Percentiles rank a stretch among this genome's conserved stretches.
Conservation (phyloP, 148 eudicot species). For the Chenopodium suecicum region DNA sequence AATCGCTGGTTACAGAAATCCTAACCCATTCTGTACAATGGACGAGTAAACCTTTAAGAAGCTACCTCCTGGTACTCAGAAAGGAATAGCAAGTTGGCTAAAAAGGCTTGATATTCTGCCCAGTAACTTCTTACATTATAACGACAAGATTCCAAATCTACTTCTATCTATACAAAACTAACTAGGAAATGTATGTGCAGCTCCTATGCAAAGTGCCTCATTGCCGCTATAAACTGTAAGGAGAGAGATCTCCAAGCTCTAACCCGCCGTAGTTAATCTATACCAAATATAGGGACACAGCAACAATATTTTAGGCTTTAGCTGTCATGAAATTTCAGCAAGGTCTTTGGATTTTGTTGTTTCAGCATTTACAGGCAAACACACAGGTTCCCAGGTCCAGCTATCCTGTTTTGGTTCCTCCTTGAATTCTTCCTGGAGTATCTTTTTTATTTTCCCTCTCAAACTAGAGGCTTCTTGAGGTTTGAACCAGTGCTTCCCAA, state of each 20-base stretch:
- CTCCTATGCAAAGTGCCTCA: slow-evolving; percentile 12
- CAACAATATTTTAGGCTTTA: not conserved
- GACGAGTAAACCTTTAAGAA: not conserved
- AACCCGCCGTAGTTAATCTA: not conserved
- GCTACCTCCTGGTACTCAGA: not conserved
- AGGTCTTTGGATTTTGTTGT: slow-evolving; percentile 19
- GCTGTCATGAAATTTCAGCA: slow-evolving; percentile 19
- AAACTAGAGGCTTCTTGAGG: slow-evolving; percentile 80
- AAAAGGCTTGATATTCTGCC: slow-evolving; percentile 1
- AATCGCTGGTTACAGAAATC: slow-evolving; percentile 5
- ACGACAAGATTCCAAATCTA: slow-evolving; percentile 2
- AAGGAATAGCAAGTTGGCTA: slow-evolving; percentile 8
- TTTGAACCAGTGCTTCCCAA: slow-evolving; percentile 72
- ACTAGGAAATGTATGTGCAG: slow-evolving; percentile 30
- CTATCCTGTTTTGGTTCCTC: slow-evolving; percentile 28
- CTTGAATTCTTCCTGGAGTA: slow-evolving; percentile 49
- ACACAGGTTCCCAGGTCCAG: slow-evolving; percentile 26
- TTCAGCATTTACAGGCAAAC: slow-evolving; percentile 23
- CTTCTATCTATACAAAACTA: slow-evolving; percentile 21
- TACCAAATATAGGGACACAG: not conserved
- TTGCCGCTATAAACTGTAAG: slow-evolving; percentile 19
- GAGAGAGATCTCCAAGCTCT: slow-evolving; percentile 12
- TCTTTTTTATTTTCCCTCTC: slow-evolving; percentile 52
- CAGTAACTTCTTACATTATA: slow-evolving; percentile 10
- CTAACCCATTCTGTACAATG: slow-evolving; percentile 26